These are phyloP conservation scores for Kentomonas sorsogonicus DNA, from an alignment of 208 protist species.

Conservation along the genomic window DNA sequence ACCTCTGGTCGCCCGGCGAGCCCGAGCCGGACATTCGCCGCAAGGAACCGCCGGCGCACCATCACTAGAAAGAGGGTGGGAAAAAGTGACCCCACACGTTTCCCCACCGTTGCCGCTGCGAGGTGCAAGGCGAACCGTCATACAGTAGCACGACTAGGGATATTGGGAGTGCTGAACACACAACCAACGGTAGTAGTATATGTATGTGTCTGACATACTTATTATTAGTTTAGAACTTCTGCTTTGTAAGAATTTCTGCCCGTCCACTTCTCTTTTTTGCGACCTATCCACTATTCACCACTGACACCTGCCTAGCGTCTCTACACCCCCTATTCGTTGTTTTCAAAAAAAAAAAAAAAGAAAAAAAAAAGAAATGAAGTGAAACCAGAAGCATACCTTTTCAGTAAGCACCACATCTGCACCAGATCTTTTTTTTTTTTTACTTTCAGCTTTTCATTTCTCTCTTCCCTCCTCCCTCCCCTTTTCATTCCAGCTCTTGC, in stretches of 20 bases:
- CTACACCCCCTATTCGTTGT: not conserved
- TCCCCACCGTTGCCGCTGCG: not conserved
- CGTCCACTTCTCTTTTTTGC: conserved; percentile 9
- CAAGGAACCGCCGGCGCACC: conserved; percentile 53
- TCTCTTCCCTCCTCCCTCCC: too few relatives aligned
- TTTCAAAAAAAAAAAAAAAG: conserved; percentile 5
- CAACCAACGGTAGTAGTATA: not conserved
- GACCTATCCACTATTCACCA: not conserved
- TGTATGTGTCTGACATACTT: conserved; percentile 2
- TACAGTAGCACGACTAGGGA: too few relatives aligned
- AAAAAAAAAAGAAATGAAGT: conserved; percentile 3
- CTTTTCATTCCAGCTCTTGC: conserved; percentile 4
- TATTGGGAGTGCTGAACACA: not conserved
- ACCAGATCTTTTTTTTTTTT: too few relatives aligned
- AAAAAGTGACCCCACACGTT: not conserved
- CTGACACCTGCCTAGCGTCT: not conserved
- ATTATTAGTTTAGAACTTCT: conserved; percentile 11
- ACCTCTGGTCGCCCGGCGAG: conserved; percentile 85
- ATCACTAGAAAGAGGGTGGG: not conserved
- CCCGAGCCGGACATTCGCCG: conserved; percentile 85
- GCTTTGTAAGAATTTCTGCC: not conserved
- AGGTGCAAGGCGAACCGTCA: not conserved
- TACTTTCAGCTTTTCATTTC: too few relatives aligned
- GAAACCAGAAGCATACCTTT: not conserved
- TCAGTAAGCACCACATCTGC: too few relatives aligned